Percentiles rank a stretch among this genome's conserved stretches.
Conservation (phyloP, 345 rosid genomes). For the Geranium rotundifolium region DNA sequence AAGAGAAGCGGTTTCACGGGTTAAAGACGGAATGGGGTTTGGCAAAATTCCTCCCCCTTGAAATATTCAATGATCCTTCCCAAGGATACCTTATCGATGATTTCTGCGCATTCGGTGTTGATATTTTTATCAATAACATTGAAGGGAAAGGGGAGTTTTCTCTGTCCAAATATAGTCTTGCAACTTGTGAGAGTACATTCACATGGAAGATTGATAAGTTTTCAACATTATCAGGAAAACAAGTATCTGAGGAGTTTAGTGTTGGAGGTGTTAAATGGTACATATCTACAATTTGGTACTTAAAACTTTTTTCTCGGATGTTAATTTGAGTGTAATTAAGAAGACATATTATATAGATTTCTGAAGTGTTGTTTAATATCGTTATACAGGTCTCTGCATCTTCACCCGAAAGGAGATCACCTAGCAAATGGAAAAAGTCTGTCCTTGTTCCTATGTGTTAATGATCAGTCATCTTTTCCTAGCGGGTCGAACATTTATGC, state of each 20-base stretch:
- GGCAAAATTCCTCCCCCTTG: neutral
- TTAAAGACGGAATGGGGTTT: neutral
- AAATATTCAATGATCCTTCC: slow-evolving; percentile 4
- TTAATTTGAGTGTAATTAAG: too few relatives aligned
- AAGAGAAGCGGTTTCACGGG: neutral
- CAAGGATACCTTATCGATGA: slow-evolving; percentile 10
- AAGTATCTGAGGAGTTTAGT: too few relatives aligned
- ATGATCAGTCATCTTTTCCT: neutral
- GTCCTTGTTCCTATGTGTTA: neutral
- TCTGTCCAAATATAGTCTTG: too few relatives aligned
- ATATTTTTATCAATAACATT: slow-evolving; percentile 2
- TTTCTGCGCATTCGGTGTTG: slow-evolving; percentile 7
- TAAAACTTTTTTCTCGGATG: too few relatives aligned
- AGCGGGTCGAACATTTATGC: neutral
- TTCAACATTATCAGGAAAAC: too few relatives aligned
- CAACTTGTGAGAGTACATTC: too few relatives aligned
- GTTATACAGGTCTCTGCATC: neutral
- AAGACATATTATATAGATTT: too few relatives aligned
- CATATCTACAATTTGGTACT: too few relatives aligned
- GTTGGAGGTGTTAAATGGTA: too few relatives aligned
- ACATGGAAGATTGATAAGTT: too few relatives aligned
- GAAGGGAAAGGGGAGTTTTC: too few relatives aligned
- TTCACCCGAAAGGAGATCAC: neutral
- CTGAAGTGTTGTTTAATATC: too few relatives aligned
- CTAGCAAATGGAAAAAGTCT: neutral